phyloP scores from a whole-genome alignment of 2,329 filamentous ascomycete genomes.

The Parastagonospora nodorum region DNA sequence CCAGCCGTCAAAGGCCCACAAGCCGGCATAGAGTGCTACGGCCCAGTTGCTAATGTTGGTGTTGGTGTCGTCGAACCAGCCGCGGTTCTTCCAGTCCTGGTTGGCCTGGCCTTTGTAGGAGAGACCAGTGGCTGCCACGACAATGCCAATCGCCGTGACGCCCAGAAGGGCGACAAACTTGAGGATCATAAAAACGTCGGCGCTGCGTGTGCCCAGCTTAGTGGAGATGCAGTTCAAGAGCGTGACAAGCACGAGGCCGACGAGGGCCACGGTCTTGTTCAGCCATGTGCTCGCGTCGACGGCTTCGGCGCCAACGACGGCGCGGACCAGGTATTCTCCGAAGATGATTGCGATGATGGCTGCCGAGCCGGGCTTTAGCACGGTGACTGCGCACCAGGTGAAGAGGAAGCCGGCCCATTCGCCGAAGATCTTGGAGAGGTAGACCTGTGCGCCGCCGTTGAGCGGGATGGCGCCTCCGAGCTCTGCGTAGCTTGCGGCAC shows the following conservation, averaged over 20 bases:
- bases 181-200: conserved; percentile 94
- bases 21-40: conserved; percentile 88
- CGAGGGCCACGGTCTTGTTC: conserved; percentile 83
- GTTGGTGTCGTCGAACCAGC: conserved; percentile 88
- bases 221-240: conserved; percentile 91
- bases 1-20: conserved; percentile 99
- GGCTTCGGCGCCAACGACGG: conserved; percentile 83
- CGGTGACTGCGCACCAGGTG: conserved; percentile 92
- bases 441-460: conserved; percentile 92
- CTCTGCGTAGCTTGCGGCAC: conserved; percentile 92
- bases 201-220: conserved; percentile 80
- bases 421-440: conserved; percentile 94
- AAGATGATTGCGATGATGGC: conserved; percentile 98
- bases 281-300: conserved; percentile 83
- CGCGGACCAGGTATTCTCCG: conserved; percentile 93
- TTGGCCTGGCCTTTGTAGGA: conserved; percentile 77
- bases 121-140: conserved; percentile 85
- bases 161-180: conserved; percentile 90
- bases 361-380: conserved; percentile 89
- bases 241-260: conserved; percentile 77
- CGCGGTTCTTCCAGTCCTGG: conserved; percentile 81
- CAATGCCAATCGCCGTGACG: conserved; percentile 84
- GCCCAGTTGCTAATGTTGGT: conserved; percentile 85
- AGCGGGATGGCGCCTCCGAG: conserved; percentile 93
- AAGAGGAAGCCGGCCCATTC: conserved; percentile 93